Evolutionary conservation across 345 rosid genomes (phyloP).

Genomic region (Gossypium ekmanianum): DNA sequence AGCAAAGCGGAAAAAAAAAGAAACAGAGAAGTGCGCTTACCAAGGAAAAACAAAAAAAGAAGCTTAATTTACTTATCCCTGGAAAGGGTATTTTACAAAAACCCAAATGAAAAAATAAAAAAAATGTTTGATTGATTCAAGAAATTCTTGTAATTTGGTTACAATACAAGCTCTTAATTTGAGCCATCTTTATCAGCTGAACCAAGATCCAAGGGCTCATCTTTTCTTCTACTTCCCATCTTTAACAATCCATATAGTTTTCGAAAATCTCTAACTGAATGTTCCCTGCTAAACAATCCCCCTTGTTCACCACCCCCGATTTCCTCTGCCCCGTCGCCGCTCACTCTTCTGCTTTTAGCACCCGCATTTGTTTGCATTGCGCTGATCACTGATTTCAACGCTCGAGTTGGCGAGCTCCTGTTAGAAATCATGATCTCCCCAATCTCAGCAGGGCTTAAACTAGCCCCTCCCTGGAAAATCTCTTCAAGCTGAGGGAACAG

Average conservation of each 20-base stretch:
- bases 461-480: slow-evolving; percentile 40
- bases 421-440: slow-evolving; percentile 54
- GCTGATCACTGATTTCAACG: slow-evolving; percentile 40
- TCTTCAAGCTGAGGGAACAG: slow-evolving; percentile 42
- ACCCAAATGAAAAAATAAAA: neutral
- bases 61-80: neutral
- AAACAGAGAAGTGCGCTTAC: too few relatives aligned
- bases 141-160: neutral
- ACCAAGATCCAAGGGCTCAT: slow-evolving; percentile 16
- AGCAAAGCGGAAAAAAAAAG: too few relatives aligned
- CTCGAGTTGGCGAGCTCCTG: slow-evolving; percentile 46
- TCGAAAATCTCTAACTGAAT: slow-evolving; percentile 20
- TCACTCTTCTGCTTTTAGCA: neutral
- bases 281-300: neutral
- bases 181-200: slow-evolving; percentile 14
- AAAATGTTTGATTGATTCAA: neutral
- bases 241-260: slow-evolving; percentile 27
- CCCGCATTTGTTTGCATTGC: slow-evolving; percentile 30
- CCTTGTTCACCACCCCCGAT: neutral
- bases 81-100: neutral
- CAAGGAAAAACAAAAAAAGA: too few relatives aligned
- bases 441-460: slow-evolving; percentile 44
- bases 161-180: neutral
- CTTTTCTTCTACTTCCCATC: slow-evolving; percentile 27
- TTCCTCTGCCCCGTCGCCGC: neutral